Evolutionary conservation across 148 eudicot genomes (phyloP).

Genomic region (Fagopyrum tataricum): DNA sequence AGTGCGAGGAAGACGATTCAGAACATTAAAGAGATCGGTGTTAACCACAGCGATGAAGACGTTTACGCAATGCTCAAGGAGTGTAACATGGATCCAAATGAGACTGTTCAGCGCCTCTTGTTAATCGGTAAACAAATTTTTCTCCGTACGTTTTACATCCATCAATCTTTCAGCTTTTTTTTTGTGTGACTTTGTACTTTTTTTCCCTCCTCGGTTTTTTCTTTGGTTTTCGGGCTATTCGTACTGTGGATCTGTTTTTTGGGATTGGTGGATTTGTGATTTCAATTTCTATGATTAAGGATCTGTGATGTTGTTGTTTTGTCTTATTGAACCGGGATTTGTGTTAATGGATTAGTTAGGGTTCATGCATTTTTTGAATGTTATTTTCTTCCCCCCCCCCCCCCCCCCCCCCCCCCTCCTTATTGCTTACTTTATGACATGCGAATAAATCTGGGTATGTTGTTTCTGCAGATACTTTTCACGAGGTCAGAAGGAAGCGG

Average conservation of each 20-base stretch:
- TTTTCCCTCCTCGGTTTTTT: not conserved
- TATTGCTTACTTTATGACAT: not conserved
- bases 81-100: conserved; percentile 76
- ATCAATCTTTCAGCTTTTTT: not conserved
- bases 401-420: too few relatives aligned
- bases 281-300: not conserved
- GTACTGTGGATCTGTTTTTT: not conserved
- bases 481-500: conserved; percentile 38
- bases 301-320: conserved; percentile 4
- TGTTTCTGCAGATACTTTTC: conserved; percentile 35
- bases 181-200: not conserved
- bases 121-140: conserved; percentile 5
- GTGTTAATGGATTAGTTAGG: not conserved
- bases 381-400: too few relatives aligned
- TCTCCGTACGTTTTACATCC: not conserved
- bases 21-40: conserved; percentile 55
- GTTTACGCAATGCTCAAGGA: conserved; percentile 64
- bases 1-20: conserved; percentile 42
- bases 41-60: conserved; percentile 50
- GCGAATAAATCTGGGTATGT: not conserved
- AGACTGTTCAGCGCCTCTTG: conserved; percentile 37
- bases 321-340: not conserved
- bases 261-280: not conserved
- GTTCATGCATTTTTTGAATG: not conserved
- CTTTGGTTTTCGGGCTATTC: not conserved